A percentile compares a stretch with the other conserved stretches of the same genome.
Evolutionary conservation across 768 basidiomycete species (phyloP).

Genomic region (Termitomyces eurrhizus): DNA sequence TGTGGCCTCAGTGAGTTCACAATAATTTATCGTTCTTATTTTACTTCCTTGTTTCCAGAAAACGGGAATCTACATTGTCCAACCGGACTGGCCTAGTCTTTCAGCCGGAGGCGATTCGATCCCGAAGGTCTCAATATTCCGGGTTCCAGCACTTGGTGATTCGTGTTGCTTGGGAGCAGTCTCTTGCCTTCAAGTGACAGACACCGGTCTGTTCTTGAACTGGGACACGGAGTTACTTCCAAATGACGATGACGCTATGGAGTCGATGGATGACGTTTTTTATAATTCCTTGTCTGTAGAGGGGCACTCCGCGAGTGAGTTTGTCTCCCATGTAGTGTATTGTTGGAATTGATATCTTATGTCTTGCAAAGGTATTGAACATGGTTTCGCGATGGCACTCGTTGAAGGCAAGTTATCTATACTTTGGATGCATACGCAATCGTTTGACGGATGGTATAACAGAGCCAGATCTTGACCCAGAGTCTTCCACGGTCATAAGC

Average conservation of each 20-base stretch:
- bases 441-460: not conserved
- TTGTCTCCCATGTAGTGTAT: not conserved
- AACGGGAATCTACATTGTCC: slow-evolving; percentile 29
- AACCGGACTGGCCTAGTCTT: slow-evolving; percentile 19
- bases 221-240: slow-evolving; percentile 26
- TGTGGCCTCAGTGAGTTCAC: slow-evolving; percentile 41
- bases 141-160: slow-evolving; percentile 28
- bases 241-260: not conserved
- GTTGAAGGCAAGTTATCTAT: slow-evolving; percentile 6
- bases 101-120: not conserved
- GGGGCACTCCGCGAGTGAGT: slow-evolving; percentile 12
- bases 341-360: not conserved
- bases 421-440: not conserved
- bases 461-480: slow-evolving; percentile 10
- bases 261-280: slow-evolving; percentile 5
- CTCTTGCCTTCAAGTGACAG: slow-evolving; percentile 54
- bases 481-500: slow-evolving; percentile 13
- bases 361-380: not conserved
- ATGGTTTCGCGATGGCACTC: slow-evolving; percentile 6
- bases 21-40: not conserved
- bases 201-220: slow-evolving; percentile 48
- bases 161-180: slow-evolving; percentile 25
- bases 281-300: slow-evolving; percentile 10
- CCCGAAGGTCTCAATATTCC: slow-evolving; percentile 22
- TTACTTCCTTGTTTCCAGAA: slow-evolving; percentile 17